These are phyloP conservation scores for Fraxinus latifolia DNA, from an alignment of 305 asterid genomes.

Conservation along the genomic window DNA sequence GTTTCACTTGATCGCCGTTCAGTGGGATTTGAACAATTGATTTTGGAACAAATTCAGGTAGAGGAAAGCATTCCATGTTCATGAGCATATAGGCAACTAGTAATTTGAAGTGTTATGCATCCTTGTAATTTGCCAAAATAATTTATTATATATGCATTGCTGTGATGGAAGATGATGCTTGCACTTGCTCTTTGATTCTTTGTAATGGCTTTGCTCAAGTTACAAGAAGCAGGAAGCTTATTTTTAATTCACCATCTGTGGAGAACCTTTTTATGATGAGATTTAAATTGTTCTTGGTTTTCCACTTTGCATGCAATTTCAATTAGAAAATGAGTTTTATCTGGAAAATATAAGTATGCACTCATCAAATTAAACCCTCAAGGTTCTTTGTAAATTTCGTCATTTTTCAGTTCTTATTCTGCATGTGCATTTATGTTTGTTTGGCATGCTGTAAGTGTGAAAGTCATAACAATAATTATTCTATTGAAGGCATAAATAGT, in stretches of 20 bases:
- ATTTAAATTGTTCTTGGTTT: neutral
- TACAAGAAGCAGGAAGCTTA: neutral
- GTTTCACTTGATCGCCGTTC: neutral
- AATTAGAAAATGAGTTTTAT: neutral
- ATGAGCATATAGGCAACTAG: neutral
- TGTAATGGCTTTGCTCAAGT: neutral
- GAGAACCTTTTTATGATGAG: neutral
- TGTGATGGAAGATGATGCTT: neutral
- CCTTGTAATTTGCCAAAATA: neutral
- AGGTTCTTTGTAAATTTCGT: neutral
- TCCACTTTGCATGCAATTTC: neutral
- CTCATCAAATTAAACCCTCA: neutral
- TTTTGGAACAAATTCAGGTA: neutral
- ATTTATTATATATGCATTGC: neutral
- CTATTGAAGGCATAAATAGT: neutral
- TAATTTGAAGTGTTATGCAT: neutral
- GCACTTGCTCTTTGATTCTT: neutral
- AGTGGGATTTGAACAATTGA: neutral
- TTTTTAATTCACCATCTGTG: neutral
- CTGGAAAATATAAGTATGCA: neutral
- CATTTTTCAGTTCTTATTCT: neutral
- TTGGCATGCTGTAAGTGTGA: neutral
- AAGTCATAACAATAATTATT: neutral
- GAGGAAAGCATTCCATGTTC: neutral
- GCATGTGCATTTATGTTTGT: neutral